Evolutionary conservation across 495 filamentous ascomycete genomes (phyloP).

Genomic region (Podospora didyma): DNA sequence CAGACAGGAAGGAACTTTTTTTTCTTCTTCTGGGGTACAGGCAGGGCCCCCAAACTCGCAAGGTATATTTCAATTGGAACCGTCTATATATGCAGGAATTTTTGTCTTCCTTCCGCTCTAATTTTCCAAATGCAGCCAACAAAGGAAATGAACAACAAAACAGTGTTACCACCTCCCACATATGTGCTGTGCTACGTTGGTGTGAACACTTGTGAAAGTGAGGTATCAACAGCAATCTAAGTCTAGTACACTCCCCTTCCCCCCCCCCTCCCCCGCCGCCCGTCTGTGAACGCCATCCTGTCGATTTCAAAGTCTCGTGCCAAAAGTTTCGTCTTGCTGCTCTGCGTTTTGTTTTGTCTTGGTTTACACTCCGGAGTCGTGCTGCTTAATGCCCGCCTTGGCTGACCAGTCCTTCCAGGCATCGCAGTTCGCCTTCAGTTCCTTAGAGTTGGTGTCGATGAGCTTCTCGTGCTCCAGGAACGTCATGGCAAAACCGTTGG

Average conservation of each 20-base stretch:
- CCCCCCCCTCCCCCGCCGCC: no score
- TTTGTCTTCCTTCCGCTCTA: no score
- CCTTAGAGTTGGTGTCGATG: background rate
- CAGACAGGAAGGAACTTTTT: no score
- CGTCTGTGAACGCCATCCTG: no score
- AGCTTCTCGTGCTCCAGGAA: slow-evolving; percentile 35
- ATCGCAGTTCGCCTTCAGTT: background rate
- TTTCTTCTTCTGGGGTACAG: no score
- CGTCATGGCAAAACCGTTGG: slow-evolving; percentile 42
- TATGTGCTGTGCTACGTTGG: no score
- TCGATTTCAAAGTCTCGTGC: no score
- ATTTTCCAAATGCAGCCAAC: background rate
- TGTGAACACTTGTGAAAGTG: no score
- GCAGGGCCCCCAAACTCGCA: background rate
- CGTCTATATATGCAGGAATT: background rate
- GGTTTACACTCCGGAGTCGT: slow-evolving; percentile 5
- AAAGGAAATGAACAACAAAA: background rate
- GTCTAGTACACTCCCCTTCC: no score
- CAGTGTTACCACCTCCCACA: no score
- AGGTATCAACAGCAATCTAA: no score
- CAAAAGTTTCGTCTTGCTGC: background rate
- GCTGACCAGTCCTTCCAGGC: slow-evolving; percentile 3
- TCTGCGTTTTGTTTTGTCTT: background rate
- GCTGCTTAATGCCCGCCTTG: slow-evolving; percentile 4
- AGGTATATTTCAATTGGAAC: background rate